Base-by-base conservation (phyloP, 2,329 filamentous ascomycete genomes). In the Apiospora aurea region DNA sequence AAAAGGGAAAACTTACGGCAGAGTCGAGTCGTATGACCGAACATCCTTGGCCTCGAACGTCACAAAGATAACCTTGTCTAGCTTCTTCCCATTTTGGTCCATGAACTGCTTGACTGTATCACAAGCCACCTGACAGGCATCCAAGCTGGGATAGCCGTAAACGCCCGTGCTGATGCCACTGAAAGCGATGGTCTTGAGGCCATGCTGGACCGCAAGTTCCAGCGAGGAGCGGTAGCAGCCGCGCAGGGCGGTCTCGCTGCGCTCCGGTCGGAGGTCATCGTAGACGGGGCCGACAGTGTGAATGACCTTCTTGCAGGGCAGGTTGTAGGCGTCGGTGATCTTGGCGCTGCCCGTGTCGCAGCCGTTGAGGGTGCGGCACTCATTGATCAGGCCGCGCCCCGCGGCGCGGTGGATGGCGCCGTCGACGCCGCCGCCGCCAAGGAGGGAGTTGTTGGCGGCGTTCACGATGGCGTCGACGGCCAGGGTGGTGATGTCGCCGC, bases 271-370 rank as follows among this genome's bases (percentile, higher is more conserved):
- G 4, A 80, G 77, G 0, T 77, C 76, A 70, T 83, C 76, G 81
- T 95, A 98, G 43, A 97, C 82, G 0, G 96, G 96, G 0, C 96
- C 96, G 4, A 98, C 96, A 24, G 96, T 90, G 81, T 98, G 96
- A 71, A 98, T 97, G 76, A 98, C 89, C 75, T 93, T 91, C 72
- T 89, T 87, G 77, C 91, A 92, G 0, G 95, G 95, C 34, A 98
- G 85, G 0, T 89, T 78, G 81, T 96, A 95, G 11, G 91, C 96
- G 47, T 84, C 81, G 0, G 96, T 98, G 78, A 97, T 94, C 80
- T 96, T 96, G 38, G 95, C 93, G 38, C 88, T 85, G 69, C 96
- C 96, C 0, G 94, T 96, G 1, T 76, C 81, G 81, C 95, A 98
- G 69, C 94, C 93, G 67, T 86, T 80, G 2, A 98, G 86, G 0